Evolutionary conservation across 441 rosid genomes (phyloP).

Genomic region (Euphorbia celastroides): DNA sequence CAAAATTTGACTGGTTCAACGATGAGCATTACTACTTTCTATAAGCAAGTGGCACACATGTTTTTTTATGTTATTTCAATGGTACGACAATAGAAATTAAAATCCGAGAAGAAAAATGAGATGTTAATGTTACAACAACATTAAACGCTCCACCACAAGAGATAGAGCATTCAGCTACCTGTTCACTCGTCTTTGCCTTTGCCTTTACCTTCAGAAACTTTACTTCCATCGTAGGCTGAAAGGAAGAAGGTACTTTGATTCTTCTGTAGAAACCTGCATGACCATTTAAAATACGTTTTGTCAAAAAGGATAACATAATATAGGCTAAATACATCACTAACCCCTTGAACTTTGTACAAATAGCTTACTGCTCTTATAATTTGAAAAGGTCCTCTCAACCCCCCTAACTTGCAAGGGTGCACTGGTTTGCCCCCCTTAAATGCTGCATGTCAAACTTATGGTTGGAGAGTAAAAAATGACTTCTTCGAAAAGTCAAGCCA

Average conservation of each 20-base stretch:
- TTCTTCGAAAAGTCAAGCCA: too few species aligned
- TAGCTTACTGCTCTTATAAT: too few species aligned
- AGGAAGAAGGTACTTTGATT: conserved; percentile 74
- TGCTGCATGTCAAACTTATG: too few species aligned
- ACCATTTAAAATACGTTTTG: not conserved
- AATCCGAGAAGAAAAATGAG: conserved; percentile 17
- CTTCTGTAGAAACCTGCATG: conserved; percentile 77
- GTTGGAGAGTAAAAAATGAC: too few species aligned
- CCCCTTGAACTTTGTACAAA: too few species aligned
- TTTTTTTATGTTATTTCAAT: too few species aligned
- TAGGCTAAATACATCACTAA: too few species aligned
- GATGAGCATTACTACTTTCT: not conserved
- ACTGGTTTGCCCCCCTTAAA: too few species aligned
- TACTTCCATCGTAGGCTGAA: conserved; percentile 57
- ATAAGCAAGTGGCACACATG: not conserved
- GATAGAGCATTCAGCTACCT: conserved; percentile 11
- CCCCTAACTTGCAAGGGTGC: too few species aligned
- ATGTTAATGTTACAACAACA: conserved; percentile 39
- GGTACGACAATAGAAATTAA: too few species aligned
- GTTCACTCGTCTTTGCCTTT: conserved; percentile 69
- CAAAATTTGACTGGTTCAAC: not conserved
- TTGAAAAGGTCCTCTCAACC: too few species aligned
- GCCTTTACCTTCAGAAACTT: conserved; percentile 54
- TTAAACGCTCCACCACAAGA: conserved; percentile 13
- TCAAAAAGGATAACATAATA: not conserved